These are phyloP conservation scores for Leccinum aurantiacum DNA, from an alignment of 768 basidiomycete genomes.

Conservation along the genomic window DNA sequence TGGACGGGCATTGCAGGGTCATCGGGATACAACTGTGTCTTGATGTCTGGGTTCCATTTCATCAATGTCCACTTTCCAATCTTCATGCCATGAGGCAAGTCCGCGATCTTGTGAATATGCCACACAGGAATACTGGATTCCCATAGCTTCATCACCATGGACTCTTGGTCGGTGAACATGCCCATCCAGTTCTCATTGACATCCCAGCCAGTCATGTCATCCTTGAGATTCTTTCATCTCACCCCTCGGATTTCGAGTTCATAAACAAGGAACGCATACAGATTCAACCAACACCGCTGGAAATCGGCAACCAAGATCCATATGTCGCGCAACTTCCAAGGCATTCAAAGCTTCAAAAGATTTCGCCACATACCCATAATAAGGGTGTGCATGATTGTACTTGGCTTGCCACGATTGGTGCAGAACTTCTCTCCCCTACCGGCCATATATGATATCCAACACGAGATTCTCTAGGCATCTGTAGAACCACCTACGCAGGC, in stretches of 20 bases:
- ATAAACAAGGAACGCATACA: background rate
- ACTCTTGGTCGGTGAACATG: background rate
- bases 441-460: background rate
- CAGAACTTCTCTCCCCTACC: background rate
- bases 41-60: background rate
- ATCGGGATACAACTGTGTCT: background rate
- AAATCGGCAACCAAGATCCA: background rate
- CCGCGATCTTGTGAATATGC: background rate
- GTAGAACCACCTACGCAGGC: background rate
- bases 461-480: background rate
- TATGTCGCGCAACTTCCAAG: background rate
- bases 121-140: background rate
- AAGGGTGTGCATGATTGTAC: background rate
- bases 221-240: background rate
- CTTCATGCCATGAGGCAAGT: background rate
- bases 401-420: background rate
- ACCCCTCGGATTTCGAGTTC: background rate
- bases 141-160: background rate
- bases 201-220: background rate
- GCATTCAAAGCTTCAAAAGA: background rate
- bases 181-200: background rate
- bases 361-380: background rate
- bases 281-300: background rate
- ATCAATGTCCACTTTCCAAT: background rate
- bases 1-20: background rate